Base-by-base conservation (phyloP, 148 eudicot genomes). In the Bassia scoparia region DNA sequence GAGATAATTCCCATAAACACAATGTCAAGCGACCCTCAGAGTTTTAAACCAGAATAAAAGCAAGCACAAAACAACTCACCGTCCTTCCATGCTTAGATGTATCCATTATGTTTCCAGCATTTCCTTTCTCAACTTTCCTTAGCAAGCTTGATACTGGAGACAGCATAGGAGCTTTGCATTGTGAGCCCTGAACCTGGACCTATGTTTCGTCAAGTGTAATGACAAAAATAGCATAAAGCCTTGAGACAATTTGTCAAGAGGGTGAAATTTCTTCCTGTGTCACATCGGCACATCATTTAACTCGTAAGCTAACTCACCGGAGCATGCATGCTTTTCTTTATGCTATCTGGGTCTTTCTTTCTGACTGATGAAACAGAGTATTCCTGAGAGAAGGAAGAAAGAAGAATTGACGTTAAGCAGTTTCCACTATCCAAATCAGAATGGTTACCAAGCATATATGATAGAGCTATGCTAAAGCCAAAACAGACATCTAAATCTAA, bases 31-130 rank as follows among this genome's bases (percentile, higher is more conserved):
- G 29, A 20, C 34, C 23, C 69, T 61, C 30, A 17, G 61, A 59
- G 31, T 55, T 31, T 54, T 20, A 46, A 30, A 31, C 1, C 9
- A 21, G 18, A 31, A 68, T 68, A 5, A 6, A 41, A 38, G 64
- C 34, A 54, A 35, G 65, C 33, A n/a, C 43, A 15, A 62, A 62
- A 54, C 67, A 72, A 53, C 82, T 77, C 34, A 95, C 98, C 91
- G 89, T 95, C 81, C 86, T 84, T 80, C 97, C 88, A 70, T 89
- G 97, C 82, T 89, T 88, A 27, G 98, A 90, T 30, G 88, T 83
- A 61, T 79, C 86, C 85, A 80, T 85, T 34, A 73, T 67, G 78
- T 73, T 83, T 77, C 87, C 93, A 49, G 87, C 60, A 54, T 91
- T 91, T 75, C 44, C 82, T 75, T 88, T 88, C 74, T 87, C 93